Percentiles rank a stretch among this genome's conserved stretches.
These are phyloP conservation scores for Pyrenochaeta sp. DNA, from an alignment of 2,329 filamentous ascomycete species.

Conservation along the genomic window DNA sequence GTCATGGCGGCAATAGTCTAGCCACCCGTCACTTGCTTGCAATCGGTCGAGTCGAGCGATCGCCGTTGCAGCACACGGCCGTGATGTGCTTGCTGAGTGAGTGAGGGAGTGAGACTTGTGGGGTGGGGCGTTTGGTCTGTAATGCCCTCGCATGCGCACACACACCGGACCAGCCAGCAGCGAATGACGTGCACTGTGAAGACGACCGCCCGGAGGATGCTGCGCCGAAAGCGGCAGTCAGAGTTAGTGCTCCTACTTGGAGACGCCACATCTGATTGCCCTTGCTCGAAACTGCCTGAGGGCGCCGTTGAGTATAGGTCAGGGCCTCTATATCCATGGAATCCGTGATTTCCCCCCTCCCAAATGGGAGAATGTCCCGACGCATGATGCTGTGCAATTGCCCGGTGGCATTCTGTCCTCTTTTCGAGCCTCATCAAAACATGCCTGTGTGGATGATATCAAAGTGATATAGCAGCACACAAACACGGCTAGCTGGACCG, in stretches of 20 bases:
- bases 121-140: constrained; percentile 20
- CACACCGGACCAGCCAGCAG: constrained; percentile 12
- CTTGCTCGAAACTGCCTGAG: constrained; percentile 35
- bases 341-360: constrained; percentile 26
- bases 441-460: constrained; percentile 27
- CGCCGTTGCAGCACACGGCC: constrained; percentile 40
- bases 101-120: constrained; percentile 12
- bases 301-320: constrained; percentile 41
- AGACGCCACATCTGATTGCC: constrained; percentile 34
- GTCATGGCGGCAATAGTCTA: constrained; percentile 12
- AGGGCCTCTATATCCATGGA: constrained; percentile 33
- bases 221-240: constrained; percentile 29
- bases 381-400: constrained; percentile 38
- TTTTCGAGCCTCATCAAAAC: constrained; percentile 43
- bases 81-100: constrained; percentile 13
- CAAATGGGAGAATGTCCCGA: constrained; percentile 42
- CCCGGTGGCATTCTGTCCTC: constrained; percentile 31
- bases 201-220: constrained; percentile 4
- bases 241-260: constrained; percentile 24
- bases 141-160: constrained; percentile 13
- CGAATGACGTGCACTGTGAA: constrained; percentile 24
- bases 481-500: constrained; percentile 31
- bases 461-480: constrained; percentile 27
- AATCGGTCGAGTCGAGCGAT: constrained; percentile 30
- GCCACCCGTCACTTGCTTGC: not conserved